These are phyloP conservation scores for Starmerella sp. DNA, from an alignment of 805 yeast genomes.

Conservation along the genomic window DNA sequence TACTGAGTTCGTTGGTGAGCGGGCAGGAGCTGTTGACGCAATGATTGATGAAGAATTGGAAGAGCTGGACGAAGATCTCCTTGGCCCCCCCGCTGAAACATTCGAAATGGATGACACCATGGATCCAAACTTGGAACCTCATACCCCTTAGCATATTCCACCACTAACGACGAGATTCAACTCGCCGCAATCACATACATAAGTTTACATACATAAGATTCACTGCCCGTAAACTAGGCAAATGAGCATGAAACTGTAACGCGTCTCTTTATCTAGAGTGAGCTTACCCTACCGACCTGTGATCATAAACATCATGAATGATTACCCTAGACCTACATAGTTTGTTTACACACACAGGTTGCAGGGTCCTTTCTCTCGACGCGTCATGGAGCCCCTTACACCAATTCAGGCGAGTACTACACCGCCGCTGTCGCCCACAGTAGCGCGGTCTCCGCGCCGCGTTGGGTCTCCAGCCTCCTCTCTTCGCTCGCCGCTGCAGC, in stretches of 20 bases:
- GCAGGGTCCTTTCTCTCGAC: neutral
- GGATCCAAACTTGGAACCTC: neutral
- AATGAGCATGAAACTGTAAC: too few species aligned
- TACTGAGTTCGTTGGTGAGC: conserved; percentile 26
- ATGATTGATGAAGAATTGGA: conserved; percentile 30
- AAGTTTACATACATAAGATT: too few species aligned
- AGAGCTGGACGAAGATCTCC: conserved; percentile 25
- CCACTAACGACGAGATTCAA: neutral
- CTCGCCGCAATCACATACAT: too few species aligned
- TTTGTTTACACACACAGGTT: neutral
- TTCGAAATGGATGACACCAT: conserved; percentile 8
- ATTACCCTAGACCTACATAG: neutral
- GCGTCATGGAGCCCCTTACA: conserved; percentile 11
- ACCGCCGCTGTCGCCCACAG: conserved; percentile 7
- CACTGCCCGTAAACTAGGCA: too few species aligned
- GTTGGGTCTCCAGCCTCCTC: conserved; percentile 4
- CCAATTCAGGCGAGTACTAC: conserved; percentile 1
- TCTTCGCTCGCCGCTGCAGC: conserved; percentile 1
- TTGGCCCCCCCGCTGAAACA: neutral
- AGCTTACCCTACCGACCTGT: too few species aligned
- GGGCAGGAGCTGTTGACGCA: conserved; percentile 26
- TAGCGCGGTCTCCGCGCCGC: neutral
- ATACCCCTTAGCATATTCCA: neutral
- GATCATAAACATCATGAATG: neutral
- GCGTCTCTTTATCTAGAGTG: too few species aligned